Evolutionary conservation across 2,329 filamentous ascomycete genomes (phyloP).

Genomic region (Neofusicoccum ribis): DNA sequence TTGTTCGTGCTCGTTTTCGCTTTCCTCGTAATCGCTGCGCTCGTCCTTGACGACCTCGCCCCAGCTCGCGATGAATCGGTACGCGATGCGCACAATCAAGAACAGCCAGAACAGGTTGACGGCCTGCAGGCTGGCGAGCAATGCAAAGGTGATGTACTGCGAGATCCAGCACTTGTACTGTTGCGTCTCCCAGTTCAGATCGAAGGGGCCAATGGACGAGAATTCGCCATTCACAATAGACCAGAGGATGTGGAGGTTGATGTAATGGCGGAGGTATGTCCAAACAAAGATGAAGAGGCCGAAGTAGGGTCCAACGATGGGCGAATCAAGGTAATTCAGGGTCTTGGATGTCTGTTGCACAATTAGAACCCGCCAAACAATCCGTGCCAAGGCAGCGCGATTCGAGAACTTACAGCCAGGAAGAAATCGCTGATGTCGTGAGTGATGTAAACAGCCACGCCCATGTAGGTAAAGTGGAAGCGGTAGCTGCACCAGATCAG

Average conservation of each 20-base stretch:
- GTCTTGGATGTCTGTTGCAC: conserved; percentile 76
- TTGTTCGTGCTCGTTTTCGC: conserved; percentile 16
- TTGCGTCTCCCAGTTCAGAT: conserved; percentile 72
- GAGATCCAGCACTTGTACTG: conserved; percentile 76
- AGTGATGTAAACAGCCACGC: conserved; percentile 88
- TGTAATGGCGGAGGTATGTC: conserved; percentile 86
- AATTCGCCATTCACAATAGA: conserved; percentile 72
- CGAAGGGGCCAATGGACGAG: conserved; percentile 70
- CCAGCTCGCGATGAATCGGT: conserved; percentile 62
- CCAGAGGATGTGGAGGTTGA: conserved; percentile 75
- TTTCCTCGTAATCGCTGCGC: conserved; percentile 64
- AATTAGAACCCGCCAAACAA: conserved; percentile 13
- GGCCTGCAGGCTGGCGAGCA: conserved; percentile 69
- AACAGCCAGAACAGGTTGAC: conserved; percentile 83
- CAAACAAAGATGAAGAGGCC: conserved; percentile 77
- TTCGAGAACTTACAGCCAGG: conserved; percentile 68
- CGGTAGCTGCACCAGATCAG: conserved; percentile 87
- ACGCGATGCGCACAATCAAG: conserved; percentile 73
- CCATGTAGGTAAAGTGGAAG: conserved; percentile 97
- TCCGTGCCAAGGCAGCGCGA: background rate
- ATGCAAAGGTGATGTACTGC: conserved; percentile 65
- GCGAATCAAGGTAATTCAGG: conserved; percentile 84
- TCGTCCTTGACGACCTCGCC: conserved; percentile 65
- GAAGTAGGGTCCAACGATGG: conserved; percentile 81
- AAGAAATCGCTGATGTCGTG: conserved; percentile 96